Conservation (phyloP, 257 asterid species). For the Capsicum chinense region DNA sequence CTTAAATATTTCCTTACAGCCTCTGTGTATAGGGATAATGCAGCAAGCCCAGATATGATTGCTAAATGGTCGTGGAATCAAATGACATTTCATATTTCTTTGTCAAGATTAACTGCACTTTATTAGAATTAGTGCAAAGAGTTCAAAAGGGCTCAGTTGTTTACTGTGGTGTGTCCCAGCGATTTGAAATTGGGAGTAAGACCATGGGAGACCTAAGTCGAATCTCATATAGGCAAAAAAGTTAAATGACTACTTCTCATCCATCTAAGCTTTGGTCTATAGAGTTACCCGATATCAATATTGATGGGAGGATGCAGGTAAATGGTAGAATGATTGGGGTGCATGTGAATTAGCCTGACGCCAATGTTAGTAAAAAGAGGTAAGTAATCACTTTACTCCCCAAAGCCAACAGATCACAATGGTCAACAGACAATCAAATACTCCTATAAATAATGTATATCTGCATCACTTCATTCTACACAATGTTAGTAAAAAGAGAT, state of each 20-base stretch:
- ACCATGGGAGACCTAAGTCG: not conserved
- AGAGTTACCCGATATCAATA: not conserved
- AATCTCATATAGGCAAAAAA: not conserved
- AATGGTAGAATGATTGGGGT: not conserved
- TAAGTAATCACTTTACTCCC: not conserved
- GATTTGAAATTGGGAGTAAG: not conserved
- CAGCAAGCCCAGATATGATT: not conserved
- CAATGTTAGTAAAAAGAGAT: not conserved
- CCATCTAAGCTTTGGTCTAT: not conserved
- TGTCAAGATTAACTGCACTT: conserved; percentile 15
- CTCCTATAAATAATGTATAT: not conserved
- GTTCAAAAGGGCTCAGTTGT: conserved; percentile 9
- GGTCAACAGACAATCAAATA: not conserved
- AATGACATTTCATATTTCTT: not conserved
- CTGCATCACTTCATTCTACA: not conserved
- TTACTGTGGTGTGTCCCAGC: not conserved
- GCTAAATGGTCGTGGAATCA: conserved; percentile 12
- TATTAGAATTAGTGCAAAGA: not conserved
- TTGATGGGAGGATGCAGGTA: not conserved
- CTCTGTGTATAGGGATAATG: not conserved
- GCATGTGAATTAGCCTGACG: conserved; percentile 6
- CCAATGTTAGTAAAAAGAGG: not conserved
- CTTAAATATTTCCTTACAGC: not conserved
- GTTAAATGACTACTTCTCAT: not conserved
- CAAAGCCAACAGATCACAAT: not conserved